Evolutionary conservation across 257 asterid genomes (phyloP), one percentile per base, ranked within the genome.

Genomic region (Haberlea rhodopensis): DNA sequence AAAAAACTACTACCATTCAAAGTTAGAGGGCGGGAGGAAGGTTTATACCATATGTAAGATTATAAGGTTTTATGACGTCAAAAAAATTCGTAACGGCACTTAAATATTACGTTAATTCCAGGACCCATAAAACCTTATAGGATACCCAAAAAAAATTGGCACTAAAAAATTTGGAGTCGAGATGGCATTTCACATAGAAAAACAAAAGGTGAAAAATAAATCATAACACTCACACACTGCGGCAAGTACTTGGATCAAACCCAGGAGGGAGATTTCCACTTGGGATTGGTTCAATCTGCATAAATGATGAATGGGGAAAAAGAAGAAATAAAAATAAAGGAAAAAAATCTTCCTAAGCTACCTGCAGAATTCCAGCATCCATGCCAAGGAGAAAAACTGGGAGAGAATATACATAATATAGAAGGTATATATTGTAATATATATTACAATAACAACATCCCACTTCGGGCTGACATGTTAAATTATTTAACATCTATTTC

Each of bases 221-320:
- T 55, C 76, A 73, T 70, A 62, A 78, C 83, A 88, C 98, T 88
- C 90, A 91, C 96, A 91, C 96, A 71, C 96, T 91, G 82, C 95
- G 92, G 90, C 98, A 88, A 74, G 96, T 81, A 80, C 79, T 88
- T 78, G 96, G 96, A 81, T 91, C 96, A 78, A 91, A 91, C 63
- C 98, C 95, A 76, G 98, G 96, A 80, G 98, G 96, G 75, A 91
- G 81, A 87, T 91, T 91, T 77, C 98, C 96, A 85, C 96, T 91
- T 75, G 95, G 90, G 63, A 91, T 84, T 65, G 95, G 97, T 85
- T 90, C 95, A 85, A 90, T 82, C 98, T 91, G 95, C 85, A 85
- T 70, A 37, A 80, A 79, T 34, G 28, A 52, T 15, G 4, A 78
- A 72, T 8, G 59, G 34, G 62, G 65, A 31, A 69, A 46, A 21